phyloP scores from a whole-genome alignment of 371 early-diverging fungal species.

The Mucor piriformis region DNA sequence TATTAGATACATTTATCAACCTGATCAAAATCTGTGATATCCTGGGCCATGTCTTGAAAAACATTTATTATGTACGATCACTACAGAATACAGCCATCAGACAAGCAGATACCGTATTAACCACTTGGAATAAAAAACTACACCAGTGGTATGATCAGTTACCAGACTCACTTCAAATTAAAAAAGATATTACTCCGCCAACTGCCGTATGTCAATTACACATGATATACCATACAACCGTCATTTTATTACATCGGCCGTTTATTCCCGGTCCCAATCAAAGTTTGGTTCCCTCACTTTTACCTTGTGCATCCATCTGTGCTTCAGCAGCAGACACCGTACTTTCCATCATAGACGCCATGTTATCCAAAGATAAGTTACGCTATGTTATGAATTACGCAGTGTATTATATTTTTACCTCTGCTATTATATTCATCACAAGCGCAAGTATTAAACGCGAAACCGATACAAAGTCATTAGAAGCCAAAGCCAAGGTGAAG shows the following conservation, averaged over 20 bases:
- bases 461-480: slow-evolving; percentile 10
- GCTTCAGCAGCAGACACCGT: slow-evolving; percentile 52
- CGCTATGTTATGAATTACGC: slow-evolving; percentile 39
- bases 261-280: slow-evolving; percentile 43
- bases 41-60: slow-evolving; percentile 48
- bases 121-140: slow-evolving; percentile 42
- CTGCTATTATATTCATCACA: slow-evolving; percentile 43
- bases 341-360: slow-evolving; percentile 41
- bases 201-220: slow-evolving; percentile 46
- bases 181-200: slow-evolving; percentile 27
- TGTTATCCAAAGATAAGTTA: slow-evolving; percentile 36
- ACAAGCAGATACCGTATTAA: slow-evolving; percentile 39
- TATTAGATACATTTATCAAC: slow-evolving; percentile 40
- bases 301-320: slow-evolving; percentile 50
- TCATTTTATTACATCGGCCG: slow-evolving; percentile 49
- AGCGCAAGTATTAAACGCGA: slow-evolving; percentile 14
- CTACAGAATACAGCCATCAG: slow-evolving; percentile 30
- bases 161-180: slow-evolving; percentile 45
- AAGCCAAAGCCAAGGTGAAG: slow-evolving; percentile 37
- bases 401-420: slow-evolving; percentile 46
- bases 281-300: slow-evolving; percentile 24
- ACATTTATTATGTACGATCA: slow-evolving; percentile 49
- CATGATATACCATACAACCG: slow-evolving; percentile 46
- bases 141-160: slow-evolving; percentile 48
- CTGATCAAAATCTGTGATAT: slow-evolving; percentile 45